phyloP scores from a whole-genome alignment of 345 rosid species.

The Sonneratia alba region DNA sequence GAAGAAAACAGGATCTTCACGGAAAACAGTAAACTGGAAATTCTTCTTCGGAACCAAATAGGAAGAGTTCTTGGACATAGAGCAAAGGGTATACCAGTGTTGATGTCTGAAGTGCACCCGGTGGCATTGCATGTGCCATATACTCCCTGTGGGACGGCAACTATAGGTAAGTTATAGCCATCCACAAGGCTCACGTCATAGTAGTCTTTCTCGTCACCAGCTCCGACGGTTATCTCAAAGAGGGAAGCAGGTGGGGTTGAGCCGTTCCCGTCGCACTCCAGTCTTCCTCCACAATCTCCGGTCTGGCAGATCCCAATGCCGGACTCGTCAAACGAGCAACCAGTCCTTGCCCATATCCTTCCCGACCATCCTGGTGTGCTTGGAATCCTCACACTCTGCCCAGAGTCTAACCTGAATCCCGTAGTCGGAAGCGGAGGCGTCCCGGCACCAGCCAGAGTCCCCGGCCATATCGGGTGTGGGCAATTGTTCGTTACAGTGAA shows the following conservation, averaged over 20 bases:
- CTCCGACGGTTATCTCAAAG: constrained; percentile 69
- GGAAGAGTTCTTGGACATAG: neutral
- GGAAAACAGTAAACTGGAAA: no score
- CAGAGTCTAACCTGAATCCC: constrained; percentile 55
- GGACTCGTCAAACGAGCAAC: constrained; percentile 53
- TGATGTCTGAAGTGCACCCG: constrained; percentile 61
- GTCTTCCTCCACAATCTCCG: constrained; percentile 72
- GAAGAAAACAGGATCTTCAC: no score
- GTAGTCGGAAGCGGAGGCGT: constrained; percentile 60
- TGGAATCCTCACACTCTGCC: constrained; percentile 44
- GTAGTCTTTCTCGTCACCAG: constrained; percentile 43
- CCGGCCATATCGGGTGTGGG: constrained; percentile 77
- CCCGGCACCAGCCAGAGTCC: constrained; percentile 75
- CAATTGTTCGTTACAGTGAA: constrained; percentile 65
- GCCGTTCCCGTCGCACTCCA: constrained; percentile 66
- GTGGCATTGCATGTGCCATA: constrained; percentile 69
- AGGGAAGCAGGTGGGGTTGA: constrained; percentile 79
- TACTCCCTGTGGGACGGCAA: constrained; percentile 55
- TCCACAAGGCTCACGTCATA: constrained; percentile 80
- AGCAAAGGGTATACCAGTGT: constrained; percentile 31
- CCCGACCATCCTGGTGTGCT: constrained; percentile 79
- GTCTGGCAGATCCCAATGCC: constrained; percentile 66
- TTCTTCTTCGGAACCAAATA: neutral
- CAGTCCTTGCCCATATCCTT: constrained; percentile 84
- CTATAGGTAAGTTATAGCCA: constrained; percentile 78